Percentiles rank a stretch among this genome's conserved stretches.
Evolutionary conservation across 495 filamentous ascomycete genomes (phyloP).

Genomic region (Tuber indicum): DNA sequence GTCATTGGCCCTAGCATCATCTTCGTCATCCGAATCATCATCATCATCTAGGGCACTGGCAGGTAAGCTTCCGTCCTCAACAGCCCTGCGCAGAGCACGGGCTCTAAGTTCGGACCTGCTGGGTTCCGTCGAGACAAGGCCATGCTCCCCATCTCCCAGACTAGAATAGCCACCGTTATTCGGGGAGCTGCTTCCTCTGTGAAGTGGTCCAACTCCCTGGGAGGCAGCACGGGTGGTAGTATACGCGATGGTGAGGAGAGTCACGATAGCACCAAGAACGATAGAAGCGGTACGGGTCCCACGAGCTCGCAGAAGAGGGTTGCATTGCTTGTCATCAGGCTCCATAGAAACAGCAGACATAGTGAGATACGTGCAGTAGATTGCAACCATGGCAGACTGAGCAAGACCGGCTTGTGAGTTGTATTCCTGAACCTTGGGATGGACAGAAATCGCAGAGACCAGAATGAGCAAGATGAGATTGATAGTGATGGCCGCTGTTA

Average conservation of each 20-base stretch:
- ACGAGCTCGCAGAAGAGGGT: slow-evolving; percentile 80
- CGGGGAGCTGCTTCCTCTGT: slow-evolving; percentile 56
- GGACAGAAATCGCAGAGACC: slow-evolving; percentile 77
- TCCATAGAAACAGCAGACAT: slow-evolving; percentile 99
- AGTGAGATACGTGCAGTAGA: slow-evolving; percentile 97
- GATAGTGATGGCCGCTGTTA: slow-evolving; percentile 57
- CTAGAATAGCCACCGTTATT: slow-evolving; percentile 54
- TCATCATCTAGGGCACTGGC: slow-evolving; percentile 82
- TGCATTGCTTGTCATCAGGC: slow-evolving; percentile 89
- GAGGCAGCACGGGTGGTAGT: slow-evolving; percentile 95
- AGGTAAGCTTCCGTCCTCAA: slow-evolving; percentile 82
- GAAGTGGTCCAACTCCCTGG: slow-evolving; percentile 77
- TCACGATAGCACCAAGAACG: slow-evolving; percentile 85
- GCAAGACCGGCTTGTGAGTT: slow-evolving; percentile 91
- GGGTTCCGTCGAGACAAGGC: slow-evolving; percentile 83
- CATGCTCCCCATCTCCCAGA: slow-evolving; percentile 64
- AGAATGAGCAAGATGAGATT: slow-evolving; percentile 79
- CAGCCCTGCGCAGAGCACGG: slow-evolving; percentile 81
- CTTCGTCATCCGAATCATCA: slow-evolving; percentile 60
- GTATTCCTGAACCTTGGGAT: slow-evolving; percentile 81
- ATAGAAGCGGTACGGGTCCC: slow-evolving; percentile 86
- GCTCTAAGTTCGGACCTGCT: slow-evolving; percentile 82
- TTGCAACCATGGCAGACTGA: slow-evolving; percentile 92
- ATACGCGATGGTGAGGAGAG: slow-evolving; percentile 95
- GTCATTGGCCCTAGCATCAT: slow-evolving; percentile 60